phyloP scores from a whole-genome alignment of 345 rosid genomes.

The Lepidium didymum region DNA sequence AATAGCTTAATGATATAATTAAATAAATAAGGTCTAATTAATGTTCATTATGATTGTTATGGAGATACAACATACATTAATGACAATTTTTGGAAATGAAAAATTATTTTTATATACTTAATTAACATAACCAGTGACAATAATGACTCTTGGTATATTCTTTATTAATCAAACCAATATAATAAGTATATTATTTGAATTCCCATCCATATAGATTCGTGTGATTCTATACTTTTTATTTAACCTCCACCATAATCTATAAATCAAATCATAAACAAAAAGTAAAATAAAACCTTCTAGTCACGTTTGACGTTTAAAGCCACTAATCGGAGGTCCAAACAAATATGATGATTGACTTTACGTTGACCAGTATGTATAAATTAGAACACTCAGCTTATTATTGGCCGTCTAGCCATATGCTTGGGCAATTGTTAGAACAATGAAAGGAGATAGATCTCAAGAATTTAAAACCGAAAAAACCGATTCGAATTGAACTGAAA shows the following conservation, averaged over 20 bases:
- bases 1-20: neutral
- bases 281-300: neutral
- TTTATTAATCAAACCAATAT: neutral
- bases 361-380: too few relatives aligned
- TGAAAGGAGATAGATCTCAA: too few relatives aligned
- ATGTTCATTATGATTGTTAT: neutral
- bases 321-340: too few relatives aligned
- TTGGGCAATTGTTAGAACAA: neutral
- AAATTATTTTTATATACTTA: neutral
- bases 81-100: neutral
- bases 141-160: conserved; percentile 18
- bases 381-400: too few relatives aligned
- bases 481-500: too few relatives aligned
- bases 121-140: neutral
- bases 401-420: too few relatives aligned
- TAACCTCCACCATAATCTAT: neutral
- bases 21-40: conserved; percentile 1
- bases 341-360: too few relatives aligned
- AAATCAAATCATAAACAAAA: neutral
- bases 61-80: conserved; percentile 2
- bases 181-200: neutral
- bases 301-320: neutral
- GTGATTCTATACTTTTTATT: too few relatives aligned
- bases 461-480: too few relatives aligned
- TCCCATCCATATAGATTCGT: too few relatives aligned